phyloP scores from a whole-genome alignment of 2,329 filamentous ascomycete species.

The Clarireedia homoeocarpa region DNA sequence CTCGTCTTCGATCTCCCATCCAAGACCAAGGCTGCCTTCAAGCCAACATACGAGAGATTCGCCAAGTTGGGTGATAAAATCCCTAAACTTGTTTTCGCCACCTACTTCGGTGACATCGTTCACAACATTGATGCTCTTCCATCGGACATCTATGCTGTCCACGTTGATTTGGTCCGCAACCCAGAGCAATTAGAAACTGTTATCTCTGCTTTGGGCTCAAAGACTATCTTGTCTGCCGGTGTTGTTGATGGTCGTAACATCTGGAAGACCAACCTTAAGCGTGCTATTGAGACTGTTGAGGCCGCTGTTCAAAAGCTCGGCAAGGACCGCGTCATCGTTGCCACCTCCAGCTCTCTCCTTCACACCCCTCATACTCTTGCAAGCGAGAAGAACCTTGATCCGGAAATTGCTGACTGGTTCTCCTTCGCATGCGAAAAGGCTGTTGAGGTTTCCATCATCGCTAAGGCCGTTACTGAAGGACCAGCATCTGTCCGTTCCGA shows the following conservation, averaged over 20 bases:
- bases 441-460: slow-evolving; percentile 80
- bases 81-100: slow-evolving; percentile 84
- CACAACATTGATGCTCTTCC: slow-evolving; percentile 94
- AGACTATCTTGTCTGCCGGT: slow-evolving; percentile 88
- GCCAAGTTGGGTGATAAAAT: slow-evolving; percentile 67
- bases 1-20: slow-evolving; percentile 88
- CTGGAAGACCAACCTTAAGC: slow-evolving; percentile 99
- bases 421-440: slow-evolving; percentile 96
- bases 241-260: slow-evolving; percentile 99
- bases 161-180: slow-evolving; percentile 95
- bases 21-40: slow-evolving; percentile 94
- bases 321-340: slow-evolving; percentile 94
- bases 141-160: slow-evolving; percentile 73
- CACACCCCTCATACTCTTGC: slow-evolving; percentile 97
- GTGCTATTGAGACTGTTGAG: slow-evolving; percentile 85
- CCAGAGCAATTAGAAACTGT: slow-evolving; percentile 93
- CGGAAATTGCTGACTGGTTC: slow-evolving; percentile 96
- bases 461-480: slow-evolving; percentile 93
- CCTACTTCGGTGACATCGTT: slow-evolving; percentile 98
- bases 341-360: slow-evolving; percentile 94
- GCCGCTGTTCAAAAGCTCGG: slow-evolving; percentile 88
- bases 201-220: slow-evolving; percentile 71
- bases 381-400: slow-evolving; percentile 96
- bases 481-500: slow-evolving; percentile 77
- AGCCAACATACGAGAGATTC: slow-evolving; percentile 92